Evolutionary conservation across 495 filamentous ascomycete species (phyloP), one percentile per base, ranked within the genome.

Genomic region (Corynascus novoguineensis): DNA sequence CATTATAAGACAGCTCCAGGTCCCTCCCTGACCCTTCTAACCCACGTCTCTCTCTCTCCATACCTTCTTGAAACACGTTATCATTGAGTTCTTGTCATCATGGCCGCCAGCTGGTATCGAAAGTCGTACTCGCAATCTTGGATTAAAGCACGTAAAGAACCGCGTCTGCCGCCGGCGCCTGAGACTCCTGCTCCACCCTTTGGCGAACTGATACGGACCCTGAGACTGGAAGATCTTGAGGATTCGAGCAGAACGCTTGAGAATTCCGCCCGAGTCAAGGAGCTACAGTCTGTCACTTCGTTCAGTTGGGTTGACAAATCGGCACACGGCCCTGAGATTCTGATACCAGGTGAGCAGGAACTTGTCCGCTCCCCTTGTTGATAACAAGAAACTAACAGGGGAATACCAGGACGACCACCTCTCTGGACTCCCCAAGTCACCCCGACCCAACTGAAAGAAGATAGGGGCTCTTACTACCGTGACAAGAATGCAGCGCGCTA

Each of bases 401-500:
- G 12, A 15, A 9, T 12, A 1, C 21, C 41, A 85, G 84, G 81
- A 19, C 71, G 71, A 42, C 86, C 84, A 4, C 80, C 82, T 28
- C 57, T 55, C 3, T 87, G 83, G 83, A 82, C 75, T 1, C 84
- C 86, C 0, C 71, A 73, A 2, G 19, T 59, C 0, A 51, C 68
- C 25, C 60, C 68, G 45, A 57, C 46, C 5, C 42, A 61, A 14
- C 75, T 87, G 35, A 60, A 62, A 2, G 64, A 75, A 50, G 85
- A 88, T 57, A 66, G 32, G 24, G 83, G 79, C 2, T 47, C 63
- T 4, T 84, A 79, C 57, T 82, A 76, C 59, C 81, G 84, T 8
- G 86, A 90, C 67, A 66, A 68, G 12, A 89, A 89, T 63, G 77
- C 83, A 14, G 82, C 83, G 6, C 71, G 70, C 2, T 83, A 76